Percentiles rank a stretch among this genome's conserved stretches.
Evolutionary conservation across 345 rosid species (phyloP).

Genomic region (Gossypium raimondii): DNA sequence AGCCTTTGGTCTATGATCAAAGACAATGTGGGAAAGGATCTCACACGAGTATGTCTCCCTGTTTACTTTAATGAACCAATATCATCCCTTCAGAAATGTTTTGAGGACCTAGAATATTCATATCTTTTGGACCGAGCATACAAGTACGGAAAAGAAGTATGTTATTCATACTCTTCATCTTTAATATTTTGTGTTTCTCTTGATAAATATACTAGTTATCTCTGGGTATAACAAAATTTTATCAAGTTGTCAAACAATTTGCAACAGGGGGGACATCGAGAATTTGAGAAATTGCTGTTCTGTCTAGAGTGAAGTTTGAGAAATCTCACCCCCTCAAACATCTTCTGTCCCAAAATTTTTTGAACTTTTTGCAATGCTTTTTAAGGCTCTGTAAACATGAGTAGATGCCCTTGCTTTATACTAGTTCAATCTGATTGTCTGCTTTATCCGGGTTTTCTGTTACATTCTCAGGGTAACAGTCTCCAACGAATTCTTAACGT

Average conservation of each 20-base stretch:
- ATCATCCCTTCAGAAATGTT: constrained; percentile 96
- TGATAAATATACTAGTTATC: neutral
- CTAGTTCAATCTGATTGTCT: constrained; percentile 14
- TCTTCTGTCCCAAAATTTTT: neutral
- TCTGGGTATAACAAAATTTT: neutral
- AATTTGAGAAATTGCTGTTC: neutral
- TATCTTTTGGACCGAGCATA: constrained; percentile 88
- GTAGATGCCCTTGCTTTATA: neutral
- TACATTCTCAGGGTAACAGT: constrained; percentile 60
- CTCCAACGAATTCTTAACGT: constrained; percentile 70
- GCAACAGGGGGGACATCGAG: neutral
- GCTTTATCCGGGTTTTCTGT: constrained; percentile 13
- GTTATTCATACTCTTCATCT: constrained; percentile 18
- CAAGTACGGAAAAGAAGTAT: constrained; percentile 72
- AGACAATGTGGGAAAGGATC: constrained; percentile 98
- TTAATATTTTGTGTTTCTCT: neutral
- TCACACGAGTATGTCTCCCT: constrained; percentile 93
- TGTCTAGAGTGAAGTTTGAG: neutral
- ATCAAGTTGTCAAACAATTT: neutral
- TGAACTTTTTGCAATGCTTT: neutral
- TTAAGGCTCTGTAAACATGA: constrained; percentile 11
- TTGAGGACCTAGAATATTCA: constrained; percentile 94
- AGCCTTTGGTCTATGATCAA: constrained; percentile 99
- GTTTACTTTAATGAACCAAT: constrained; percentile 97
- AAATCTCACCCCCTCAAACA: neutral